These are phyloP conservation scores for Xylariaceae sp. DNA, from an alignment of 2,329 filamentous ascomycete species.

Conservation along the genomic window DNA sequence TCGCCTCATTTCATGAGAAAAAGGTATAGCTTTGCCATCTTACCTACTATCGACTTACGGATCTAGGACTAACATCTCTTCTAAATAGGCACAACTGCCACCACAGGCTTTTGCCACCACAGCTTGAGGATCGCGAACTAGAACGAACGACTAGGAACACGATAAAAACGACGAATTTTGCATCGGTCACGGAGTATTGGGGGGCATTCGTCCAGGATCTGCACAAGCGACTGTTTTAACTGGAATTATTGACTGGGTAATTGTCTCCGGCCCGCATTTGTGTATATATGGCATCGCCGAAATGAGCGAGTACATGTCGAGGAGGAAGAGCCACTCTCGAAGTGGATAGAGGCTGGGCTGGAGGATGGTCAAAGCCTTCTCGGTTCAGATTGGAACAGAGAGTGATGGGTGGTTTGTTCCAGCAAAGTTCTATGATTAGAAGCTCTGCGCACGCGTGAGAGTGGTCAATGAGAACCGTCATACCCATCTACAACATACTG, in stretches of 20 bases:
- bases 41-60: not conserved
- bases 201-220: conserved; percentile 21
- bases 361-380: not conserved
- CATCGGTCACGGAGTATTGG: conserved; percentile 36
- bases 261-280: not conserved
- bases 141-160: not conserved
- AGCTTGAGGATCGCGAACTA: conserved; percentile 8
- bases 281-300: conserved; percentile 19
- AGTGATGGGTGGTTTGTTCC: not conserved
- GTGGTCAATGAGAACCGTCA: not conserved
- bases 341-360: not conserved
- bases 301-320: not conserved
- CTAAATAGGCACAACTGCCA: conserved; percentile 52
- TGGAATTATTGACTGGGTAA: not conserved
- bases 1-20: conserved; percentile 76
- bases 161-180: conserved; percentile 20
- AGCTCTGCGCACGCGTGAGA: not conserved
- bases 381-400: not conserved
- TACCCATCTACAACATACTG: not conserved
- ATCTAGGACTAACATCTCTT: conserved; percentile 21
- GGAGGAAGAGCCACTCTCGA: not conserved
- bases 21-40: conserved; percentile 61
- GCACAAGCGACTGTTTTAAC: conserved; percentile 28
- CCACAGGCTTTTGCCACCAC: conserved; percentile 52
- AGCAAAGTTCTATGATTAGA: not conserved